phyloP scores from a whole-genome alignment of 192 early-diverging fungal genomes.

The Chytriomyces sp. region DNA sequence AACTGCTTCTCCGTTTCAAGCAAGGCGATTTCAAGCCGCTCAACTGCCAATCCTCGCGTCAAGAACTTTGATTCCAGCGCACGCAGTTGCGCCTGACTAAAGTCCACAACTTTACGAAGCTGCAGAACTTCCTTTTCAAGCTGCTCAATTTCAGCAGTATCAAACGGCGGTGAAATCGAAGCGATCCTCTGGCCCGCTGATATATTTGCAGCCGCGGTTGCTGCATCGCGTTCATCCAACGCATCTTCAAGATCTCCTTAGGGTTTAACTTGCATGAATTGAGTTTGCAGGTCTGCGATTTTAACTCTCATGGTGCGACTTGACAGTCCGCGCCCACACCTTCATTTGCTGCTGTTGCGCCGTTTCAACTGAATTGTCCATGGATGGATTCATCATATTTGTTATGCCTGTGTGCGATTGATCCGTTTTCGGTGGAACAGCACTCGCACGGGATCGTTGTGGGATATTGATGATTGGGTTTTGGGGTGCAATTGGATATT shows the following conservation, averaged over 20 bases:
- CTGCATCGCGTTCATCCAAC: background rate
- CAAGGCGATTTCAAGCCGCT: background rate
- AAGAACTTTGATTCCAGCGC: background rate
- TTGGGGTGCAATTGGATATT: background rate
- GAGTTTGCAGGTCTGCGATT: background rate
- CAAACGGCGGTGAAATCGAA: background rate
- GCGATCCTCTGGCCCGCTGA: background rate
- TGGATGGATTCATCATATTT: background rate
- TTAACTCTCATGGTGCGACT: constrained; percentile 4
- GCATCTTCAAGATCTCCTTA: background rate
- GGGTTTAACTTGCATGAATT: background rate
- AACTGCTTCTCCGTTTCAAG: background rate
- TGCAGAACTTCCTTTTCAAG: background rate
- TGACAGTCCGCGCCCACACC: constrained; percentile 10
- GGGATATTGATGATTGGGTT: background rate
- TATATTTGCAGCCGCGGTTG: background rate
- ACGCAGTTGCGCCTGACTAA: background rate
- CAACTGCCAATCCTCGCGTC: background rate
- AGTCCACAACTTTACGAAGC: background rate
- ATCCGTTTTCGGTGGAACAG: background rate
- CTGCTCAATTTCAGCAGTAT: background rate
- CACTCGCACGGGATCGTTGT: background rate
- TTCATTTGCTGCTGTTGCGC: background rate
- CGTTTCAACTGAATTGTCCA: background rate
- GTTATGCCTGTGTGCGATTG: background rate